Conservation (phyloP, 345 rosid species). For the Reutealis trisperma region DNA sequence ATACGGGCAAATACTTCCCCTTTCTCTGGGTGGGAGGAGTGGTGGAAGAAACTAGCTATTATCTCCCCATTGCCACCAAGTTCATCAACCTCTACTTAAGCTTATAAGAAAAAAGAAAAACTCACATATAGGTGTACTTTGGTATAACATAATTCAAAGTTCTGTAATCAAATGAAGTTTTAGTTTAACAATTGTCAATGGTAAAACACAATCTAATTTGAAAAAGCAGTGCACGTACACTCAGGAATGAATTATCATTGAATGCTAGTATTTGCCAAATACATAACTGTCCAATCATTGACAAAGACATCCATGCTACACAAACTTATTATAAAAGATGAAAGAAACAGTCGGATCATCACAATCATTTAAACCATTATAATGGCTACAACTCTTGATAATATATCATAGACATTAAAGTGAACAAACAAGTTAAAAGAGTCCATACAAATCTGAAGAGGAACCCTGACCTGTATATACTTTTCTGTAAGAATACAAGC, state of each 20-base stretch:
- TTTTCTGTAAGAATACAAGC: neutral
- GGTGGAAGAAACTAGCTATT: neutral
- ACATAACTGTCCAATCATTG: neutral
- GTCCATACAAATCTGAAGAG: neutral
- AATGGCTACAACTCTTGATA: neutral
- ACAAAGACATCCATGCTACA: conserved; percentile 1
- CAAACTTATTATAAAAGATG: neutral
- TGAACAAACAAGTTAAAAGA: neutral
- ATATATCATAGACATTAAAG: neutral
- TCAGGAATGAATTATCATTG: neutral
- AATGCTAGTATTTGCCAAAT: neutral
- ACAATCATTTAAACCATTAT: neutral
- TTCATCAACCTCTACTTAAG: neutral
- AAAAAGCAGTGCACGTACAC: neutral
- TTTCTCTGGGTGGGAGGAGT: neutral
- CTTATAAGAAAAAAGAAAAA: no score
- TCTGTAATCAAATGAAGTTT: neutral
- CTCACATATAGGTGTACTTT: no score
- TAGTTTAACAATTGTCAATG: neutral
- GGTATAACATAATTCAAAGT: no score
- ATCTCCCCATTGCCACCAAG: neutral
- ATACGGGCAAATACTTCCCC: neutral
- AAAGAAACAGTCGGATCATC: neutral
- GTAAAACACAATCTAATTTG: neutral
- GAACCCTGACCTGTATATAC: conserved; percentile 11